Conservation (phyloP, 495 filamentous ascomycete species). For the Daldinia concentrica region DNA sequence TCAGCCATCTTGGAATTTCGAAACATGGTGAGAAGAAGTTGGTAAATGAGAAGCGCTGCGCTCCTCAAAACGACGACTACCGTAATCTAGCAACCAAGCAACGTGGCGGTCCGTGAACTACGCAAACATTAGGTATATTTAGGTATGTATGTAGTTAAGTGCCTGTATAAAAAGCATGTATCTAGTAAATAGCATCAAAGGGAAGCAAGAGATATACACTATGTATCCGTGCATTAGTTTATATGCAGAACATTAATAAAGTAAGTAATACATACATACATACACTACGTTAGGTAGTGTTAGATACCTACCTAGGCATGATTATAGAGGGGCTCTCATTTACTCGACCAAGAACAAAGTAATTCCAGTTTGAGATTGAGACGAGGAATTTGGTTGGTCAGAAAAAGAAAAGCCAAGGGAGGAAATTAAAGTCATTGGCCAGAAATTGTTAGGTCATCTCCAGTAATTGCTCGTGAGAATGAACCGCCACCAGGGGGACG, state of each 20-base stretch:
- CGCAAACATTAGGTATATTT: too few species aligned
- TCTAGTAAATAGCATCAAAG: background rate
- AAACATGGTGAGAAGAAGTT: constrained; percentile 31
- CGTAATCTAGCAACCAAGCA: background rate
- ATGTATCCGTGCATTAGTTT: too few species aligned
- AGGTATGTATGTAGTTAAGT: too few species aligned
- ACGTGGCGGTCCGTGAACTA: too few species aligned
- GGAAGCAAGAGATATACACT: background rate
- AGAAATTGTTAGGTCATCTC: constrained; percentile 21
- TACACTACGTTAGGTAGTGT: too few species aligned
- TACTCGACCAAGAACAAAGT: constrained; percentile 33
- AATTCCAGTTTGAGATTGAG: constrained; percentile 23
- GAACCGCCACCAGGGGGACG: constrained; percentile 4
- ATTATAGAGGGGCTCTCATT: constrained; percentile 34
- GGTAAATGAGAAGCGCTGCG: constrained; percentile 15
- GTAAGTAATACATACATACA: background rate
- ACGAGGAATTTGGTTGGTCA: constrained; percentile 30
- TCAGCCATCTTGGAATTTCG: constrained; percentile 33
- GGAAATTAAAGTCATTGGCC: constrained; percentile 25
- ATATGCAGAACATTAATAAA: too few species aligned
- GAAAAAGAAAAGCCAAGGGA: constrained; percentile 20
- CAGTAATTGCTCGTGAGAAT: constrained; percentile 10
- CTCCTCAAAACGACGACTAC: constrained; percentile 20
- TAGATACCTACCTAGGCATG: constrained; percentile 20
- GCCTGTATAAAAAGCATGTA: too few species aligned